A percentile compares a stretch with the other conserved stretches of the same genome.
Evolutionary conservation across 345 rosid species (phyloP).

Genomic region (Psidium friedrichsthalianum): DNA sequence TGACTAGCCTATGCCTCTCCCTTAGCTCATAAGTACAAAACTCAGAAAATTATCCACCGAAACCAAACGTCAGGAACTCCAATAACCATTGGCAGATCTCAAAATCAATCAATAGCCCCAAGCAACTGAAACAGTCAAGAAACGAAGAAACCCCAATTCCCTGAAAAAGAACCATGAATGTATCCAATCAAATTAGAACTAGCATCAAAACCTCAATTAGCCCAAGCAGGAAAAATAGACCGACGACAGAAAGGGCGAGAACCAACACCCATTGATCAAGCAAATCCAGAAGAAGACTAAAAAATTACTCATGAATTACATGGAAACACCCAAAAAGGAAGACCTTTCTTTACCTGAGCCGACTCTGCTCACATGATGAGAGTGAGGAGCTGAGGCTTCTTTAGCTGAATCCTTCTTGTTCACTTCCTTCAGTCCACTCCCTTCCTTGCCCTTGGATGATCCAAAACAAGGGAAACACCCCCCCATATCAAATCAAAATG

Average conservation of each 20-base stretch:
- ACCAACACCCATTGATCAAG: not conserved
- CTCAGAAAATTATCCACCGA: not conserved
- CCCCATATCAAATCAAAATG: slow-evolving; percentile 64
- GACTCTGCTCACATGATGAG: slow-evolving; percentile 46
- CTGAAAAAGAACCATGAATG: not conserved
- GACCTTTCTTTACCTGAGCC: slow-evolving; percentile 46
- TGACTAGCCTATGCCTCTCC: not conserved
- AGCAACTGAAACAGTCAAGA: not conserved
- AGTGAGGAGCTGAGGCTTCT: slow-evolving; percentile 68
- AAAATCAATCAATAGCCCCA: not conserved
- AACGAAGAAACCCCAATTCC: not conserved
- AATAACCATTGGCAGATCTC: not conserved
- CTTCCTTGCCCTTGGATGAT: slow-evolving; percentile 65
- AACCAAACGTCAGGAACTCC: not conserved
- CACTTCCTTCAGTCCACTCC: slow-evolving; percentile 48
- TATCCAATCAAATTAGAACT: slow-evolving; percentile 30
- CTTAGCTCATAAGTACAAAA: not conserved
- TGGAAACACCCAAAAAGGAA: not conserved
- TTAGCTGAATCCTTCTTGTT: slow-evolving; percentile 63
- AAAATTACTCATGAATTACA: not conserved
- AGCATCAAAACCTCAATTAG: slow-evolving; percentile 4
- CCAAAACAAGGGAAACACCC: slow-evolving; percentile 98
- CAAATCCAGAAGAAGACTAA: slow-evolving; percentile 22
- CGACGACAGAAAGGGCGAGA: not conserved
- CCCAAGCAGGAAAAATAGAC: not conserved